Evolutionary conservation across 805 yeast genomes (phyloP).

Genomic region (Monosporozyma servazzii): DNA sequence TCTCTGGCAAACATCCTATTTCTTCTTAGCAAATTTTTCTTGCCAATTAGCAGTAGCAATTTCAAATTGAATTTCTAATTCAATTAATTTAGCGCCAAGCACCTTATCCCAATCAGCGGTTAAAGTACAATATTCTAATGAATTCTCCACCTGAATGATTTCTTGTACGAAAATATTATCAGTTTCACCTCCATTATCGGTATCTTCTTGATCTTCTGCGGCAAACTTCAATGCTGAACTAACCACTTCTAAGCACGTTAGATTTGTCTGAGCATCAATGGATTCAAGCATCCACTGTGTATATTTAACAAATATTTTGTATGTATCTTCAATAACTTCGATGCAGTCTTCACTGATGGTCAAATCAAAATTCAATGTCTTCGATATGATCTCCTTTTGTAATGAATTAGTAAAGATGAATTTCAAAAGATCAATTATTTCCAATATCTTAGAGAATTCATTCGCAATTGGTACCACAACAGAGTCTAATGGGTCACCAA

Average conservation of each 20-base stretch:
- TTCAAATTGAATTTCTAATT: constrained; percentile 14
- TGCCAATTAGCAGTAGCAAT: constrained; percentile 16
- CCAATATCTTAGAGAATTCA: constrained; percentile 22
- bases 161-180: constrained; percentile 28
- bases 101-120: constrained; percentile 23
- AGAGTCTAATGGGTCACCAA: constrained; percentile 3
- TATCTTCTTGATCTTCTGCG: constrained; percentile 27
- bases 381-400: constrained; percentile 28
- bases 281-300: constrained; percentile 31
- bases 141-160: constrained; percentile 18
- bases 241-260: constrained; percentile 23
- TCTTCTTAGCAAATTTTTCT: constrained; percentile 19
- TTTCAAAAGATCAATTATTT: constrained; percentile 25
- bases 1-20: neutral
- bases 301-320: constrained; percentile 28
- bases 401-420: constrained; percentile 26
- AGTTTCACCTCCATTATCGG: constrained; percentile 19
- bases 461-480: constrained; percentile 15
- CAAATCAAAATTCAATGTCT: constrained; percentile 25
- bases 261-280: constrained; percentile 11
- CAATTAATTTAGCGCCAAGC: constrained; percentile 11
- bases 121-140: constrained; percentile 18
- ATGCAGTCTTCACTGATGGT: constrained; percentile 17
- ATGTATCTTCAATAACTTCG: constrained; percentile 21
- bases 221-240: constrained; percentile 27